Evolutionary conservation across 305 asterid genomes (phyloP).

Genomic region (Fraxinus platypoda): DNA sequence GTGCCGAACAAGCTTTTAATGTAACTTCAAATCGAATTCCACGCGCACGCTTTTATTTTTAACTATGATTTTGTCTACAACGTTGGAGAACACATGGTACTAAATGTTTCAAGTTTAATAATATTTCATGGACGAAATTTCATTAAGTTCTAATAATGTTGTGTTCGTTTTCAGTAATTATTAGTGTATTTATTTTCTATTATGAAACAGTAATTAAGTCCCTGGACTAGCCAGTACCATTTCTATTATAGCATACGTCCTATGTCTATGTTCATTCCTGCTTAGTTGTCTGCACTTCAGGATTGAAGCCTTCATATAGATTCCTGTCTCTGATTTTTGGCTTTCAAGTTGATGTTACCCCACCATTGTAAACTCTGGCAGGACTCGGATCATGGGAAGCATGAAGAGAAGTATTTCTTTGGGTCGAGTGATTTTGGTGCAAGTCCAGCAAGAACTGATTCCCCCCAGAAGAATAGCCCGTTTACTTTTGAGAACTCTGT

Average conservation of each 20-base stretch:
- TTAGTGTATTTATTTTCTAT: background rate
- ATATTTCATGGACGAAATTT: background rate
- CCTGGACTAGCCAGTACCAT: background rate
- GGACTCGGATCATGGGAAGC: slow-evolving; percentile 69
- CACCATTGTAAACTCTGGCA: slow-evolving; percentile 28
- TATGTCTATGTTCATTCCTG: background rate
- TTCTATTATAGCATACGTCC: background rate
- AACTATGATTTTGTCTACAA: background rate
- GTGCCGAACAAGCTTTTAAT: background rate
- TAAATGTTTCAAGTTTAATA: background rate
- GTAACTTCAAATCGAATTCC: background rate
- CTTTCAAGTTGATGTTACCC: slow-evolving; percentile 6
- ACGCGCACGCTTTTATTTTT: background rate
- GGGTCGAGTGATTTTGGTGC: slow-evolving; percentile 68
- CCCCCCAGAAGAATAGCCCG: slow-evolving; percentile 63
- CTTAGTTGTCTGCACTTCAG: background rate
- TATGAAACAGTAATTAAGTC: background rate
- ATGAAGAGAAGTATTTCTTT: slow-evolving; percentile 63
- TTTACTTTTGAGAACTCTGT: slow-evolving; percentile 74
- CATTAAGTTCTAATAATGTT: background rate
- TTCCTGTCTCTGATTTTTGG: background rate
- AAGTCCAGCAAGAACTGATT: slow-evolving; percentile 60
- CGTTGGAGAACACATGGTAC: background rate
- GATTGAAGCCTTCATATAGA: background rate
- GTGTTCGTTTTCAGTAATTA: background rate